Conservation (phyloP, 2,329 filamentous ascomycete genomes). For the Periconia macrospinosa region DNA sequence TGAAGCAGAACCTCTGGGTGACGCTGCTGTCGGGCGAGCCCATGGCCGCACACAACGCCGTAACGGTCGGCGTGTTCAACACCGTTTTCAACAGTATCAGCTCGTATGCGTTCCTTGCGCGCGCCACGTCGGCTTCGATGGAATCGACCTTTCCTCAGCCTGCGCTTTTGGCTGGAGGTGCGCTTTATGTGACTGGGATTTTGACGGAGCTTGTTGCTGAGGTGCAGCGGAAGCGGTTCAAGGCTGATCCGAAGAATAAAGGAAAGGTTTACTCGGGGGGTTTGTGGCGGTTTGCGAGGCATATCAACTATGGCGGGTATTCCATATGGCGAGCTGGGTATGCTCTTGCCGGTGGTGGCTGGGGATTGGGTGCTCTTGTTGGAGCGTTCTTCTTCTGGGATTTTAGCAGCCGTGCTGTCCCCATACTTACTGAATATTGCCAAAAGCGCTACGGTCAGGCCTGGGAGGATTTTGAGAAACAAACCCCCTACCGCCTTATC, state of each 20-base stretch:
- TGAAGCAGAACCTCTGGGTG: conserved; percentile 62
- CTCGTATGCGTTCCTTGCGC: conserved; percentile 56
- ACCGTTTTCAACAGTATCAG: conserved; percentile 58
- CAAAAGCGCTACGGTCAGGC: conserved; percentile 43
- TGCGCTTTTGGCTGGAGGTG: conserved; percentile 51
- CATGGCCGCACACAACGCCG: conserved; percentile 49
- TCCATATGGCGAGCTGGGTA: conserved; percentile 55
- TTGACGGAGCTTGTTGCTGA: conserved; percentile 59
- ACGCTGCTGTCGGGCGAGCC: conserved; percentile 52
- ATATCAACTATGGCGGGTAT: conserved; percentile 60
- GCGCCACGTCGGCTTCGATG: conserved; percentile 51
- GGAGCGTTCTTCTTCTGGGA: conserved; percentile 49
- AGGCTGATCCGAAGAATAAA: conserved; percentile 54
- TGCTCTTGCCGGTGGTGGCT: conserved; percentile 53
- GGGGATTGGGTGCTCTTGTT: conserved; percentile 46
- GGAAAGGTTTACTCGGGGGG: conserved; percentile 56
- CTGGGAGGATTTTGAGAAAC: conserved; percentile 46
- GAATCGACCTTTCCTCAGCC: conserved; percentile 44
- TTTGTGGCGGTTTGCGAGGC: conserved; percentile 52
- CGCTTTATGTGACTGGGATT: conserved; percentile 57
- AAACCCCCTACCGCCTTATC: conserved; percentile 42
- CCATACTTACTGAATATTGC: conserved; percentile 55
- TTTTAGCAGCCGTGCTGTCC: conserved; percentile 50
- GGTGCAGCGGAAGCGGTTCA: conserved; percentile 58
- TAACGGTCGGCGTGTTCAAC: conserved; percentile 56